These are phyloP conservation scores for Phytopythium delawarense DNA, from an alignment of 352 stramenopile species.

Conservation along the genomic window DNA sequence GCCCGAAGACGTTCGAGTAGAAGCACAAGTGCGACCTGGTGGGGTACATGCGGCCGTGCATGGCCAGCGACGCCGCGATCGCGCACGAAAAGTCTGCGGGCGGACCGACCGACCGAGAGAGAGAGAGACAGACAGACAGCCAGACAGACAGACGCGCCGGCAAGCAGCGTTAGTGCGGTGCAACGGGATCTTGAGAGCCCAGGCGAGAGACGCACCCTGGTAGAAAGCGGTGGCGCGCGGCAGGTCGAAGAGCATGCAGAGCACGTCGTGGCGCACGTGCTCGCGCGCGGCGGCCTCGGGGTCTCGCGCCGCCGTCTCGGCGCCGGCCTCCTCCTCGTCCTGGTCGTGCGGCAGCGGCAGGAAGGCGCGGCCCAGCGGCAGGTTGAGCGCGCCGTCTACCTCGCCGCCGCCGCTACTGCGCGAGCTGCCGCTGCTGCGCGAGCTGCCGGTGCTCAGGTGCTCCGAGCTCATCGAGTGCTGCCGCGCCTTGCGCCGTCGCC, in stretches of 20 bases:
- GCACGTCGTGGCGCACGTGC: constrained; percentile 71
- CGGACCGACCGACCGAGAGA: too few species aligned
- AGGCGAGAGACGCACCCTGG: constrained; percentile 33
- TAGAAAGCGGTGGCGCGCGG: constrained; percentile 70
- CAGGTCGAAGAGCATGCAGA: constrained; percentile 86
- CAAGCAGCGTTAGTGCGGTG: background rate
- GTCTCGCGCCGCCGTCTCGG: background rate
- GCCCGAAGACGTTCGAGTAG: constrained; percentile 86
- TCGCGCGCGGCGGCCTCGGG: constrained; percentile 31
- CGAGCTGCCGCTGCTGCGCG: constrained; percentile 3
- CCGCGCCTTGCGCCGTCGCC: constrained; percentile 4
- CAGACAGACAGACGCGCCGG: background rate
- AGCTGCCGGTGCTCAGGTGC: constrained; percentile 9
- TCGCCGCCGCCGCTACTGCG: constrained; percentile 14
- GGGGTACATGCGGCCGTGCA: constrained; percentile 88
- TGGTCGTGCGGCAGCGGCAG: constrained; percentile 27
- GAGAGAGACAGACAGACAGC: too few species aligned
- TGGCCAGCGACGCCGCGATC: constrained; percentile 70
- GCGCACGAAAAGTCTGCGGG: constrained; percentile 77
- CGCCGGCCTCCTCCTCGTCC: constrained; percentile 10
- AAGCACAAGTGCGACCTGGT: constrained; percentile 80
- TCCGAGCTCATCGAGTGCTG: constrained; percentile 9
- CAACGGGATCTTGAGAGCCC: too few species aligned
- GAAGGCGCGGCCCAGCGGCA: constrained; percentile 46
- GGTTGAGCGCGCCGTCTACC: constrained; percentile 18